Evolutionary conservation across 2,329 filamentous ascomycete species (phyloP), one percentile per base, ranked within the genome.

Genomic region (Ophiostoma pallidulum): DNA sequence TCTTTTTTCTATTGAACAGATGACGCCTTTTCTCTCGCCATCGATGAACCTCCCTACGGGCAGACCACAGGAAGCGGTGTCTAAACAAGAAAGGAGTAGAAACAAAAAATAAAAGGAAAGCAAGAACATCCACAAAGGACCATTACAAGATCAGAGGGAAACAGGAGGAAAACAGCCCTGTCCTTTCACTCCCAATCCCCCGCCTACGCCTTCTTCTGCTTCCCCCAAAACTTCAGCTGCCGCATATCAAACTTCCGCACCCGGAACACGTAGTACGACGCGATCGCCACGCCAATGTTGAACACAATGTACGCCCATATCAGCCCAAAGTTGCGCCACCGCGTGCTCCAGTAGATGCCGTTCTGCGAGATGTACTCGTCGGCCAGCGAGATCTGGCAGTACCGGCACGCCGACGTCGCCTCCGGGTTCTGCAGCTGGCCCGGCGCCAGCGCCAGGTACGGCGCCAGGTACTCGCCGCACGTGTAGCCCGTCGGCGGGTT

Each of bases 311-410:
- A 77, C 0, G 66, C 68, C 62, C 70, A 75, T 46, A 75, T 62
- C 18, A 80, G 64, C 1, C 75, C 82, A 57, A 80, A 81, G 59
- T 86, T 82, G 50, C 80, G 72, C 81, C 82, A 86, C 19, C 78
- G 66, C 29, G 83, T 66, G 28, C 53, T 59, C 58, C 80, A 85
- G 48, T 68, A 60, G 50, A 74, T 70, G 41, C 69, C 66, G 40
- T 77, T 69, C 0, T 50, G 48, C 0, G 67, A 57, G 20, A 81
- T 61, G 58, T 71, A 79, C 3, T 57, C 53, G 55, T 82, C 75
- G 1, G 76, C 78, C n/a, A 72, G 60, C 4, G 58, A 56, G 7
- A 79, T 59, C 1, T 66, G 54, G 61, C 78, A 81, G 62, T 67
- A 86, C 3, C 69, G 53, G 63, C 83, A 86, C 36, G 64, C 57